phyloP scores from a whole-genome alignment of 2,329 filamentous ascomycete species.

The Dactylellina haptotyla region DNA sequence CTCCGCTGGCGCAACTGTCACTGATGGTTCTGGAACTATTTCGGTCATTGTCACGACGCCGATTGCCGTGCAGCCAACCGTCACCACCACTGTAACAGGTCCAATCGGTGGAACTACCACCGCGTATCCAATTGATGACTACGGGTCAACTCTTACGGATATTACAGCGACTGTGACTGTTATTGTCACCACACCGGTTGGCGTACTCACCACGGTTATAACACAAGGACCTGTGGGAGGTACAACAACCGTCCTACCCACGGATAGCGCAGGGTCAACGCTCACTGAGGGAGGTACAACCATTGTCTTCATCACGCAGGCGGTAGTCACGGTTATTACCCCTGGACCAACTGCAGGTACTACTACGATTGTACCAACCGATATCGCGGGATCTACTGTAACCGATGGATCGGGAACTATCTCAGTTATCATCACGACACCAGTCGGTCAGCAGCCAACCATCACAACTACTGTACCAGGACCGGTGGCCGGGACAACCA shows the following conservation, averaged over 20 bases:
- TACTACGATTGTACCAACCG: too few species aligned
- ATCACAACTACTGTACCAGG: not conserved
- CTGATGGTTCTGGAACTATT: not conserved
- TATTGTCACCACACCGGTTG: not conserved
- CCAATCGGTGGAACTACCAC: not conserved
- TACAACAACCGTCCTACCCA: not conserved
- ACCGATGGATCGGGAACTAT: too few species aligned
- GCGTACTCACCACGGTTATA: slow-evolving; percentile 6
- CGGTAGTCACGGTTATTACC: too few species aligned
- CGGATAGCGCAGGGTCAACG: not conserved
- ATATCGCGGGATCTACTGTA: too few species aligned
- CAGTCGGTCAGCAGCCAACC: not conserved
- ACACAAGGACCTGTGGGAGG: not conserved
- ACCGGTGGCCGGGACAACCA: not conserved
- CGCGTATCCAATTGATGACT: not conserved
- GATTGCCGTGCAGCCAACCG: not conserved
- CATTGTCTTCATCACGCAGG: too few species aligned
- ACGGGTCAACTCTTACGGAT: not conserved
- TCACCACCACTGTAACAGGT: not conserved
- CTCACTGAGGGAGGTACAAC: too few species aligned
- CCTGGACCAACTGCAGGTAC: too few species aligned
- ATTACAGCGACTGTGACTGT: not conserved
- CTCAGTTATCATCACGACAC: not conserved
- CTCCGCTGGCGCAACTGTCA: not conserved
- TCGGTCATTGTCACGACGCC: not conserved